phyloP scores from a whole-genome alignment of 176 grass and related monocot genomes.

The Rhynchospora tenuis region DNA sequence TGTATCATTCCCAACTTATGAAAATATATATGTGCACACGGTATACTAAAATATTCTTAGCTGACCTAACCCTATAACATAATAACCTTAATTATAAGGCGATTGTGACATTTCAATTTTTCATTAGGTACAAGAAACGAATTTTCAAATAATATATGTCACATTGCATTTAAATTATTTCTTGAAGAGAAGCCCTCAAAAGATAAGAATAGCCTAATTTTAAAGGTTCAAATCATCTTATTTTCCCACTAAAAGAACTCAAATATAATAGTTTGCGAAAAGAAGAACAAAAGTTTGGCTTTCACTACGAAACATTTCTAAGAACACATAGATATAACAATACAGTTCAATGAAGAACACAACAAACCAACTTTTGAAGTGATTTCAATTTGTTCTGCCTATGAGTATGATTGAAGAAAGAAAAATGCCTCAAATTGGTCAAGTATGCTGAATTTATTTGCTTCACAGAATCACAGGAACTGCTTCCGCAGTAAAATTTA shows the following conservation, averaged over 20 bases:
- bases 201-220: not conserved
- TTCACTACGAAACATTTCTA: too few relatives aligned
- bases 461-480: not conserved
- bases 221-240: not conserved
- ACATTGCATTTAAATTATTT: not conserved
- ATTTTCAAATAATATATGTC: not conserved
- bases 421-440: not conserved
- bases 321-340: too few relatives aligned
- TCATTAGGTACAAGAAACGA: not conserved
- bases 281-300: not conserved
- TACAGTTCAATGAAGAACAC: too few relatives aligned
- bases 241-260: not conserved
- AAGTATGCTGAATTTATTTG: not conserved
- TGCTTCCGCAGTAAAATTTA: not conserved
- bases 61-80: not conserved
- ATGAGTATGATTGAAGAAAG: not conserved
- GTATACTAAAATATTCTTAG: not conserved
- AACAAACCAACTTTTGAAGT: not conserved
- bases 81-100: not conserved
- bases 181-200: not conserved
- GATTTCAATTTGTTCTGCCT: not conserved
- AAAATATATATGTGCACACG: not conserved
- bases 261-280: not conserved
- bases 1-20: not conserved
- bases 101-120: not conserved